phyloP scores from a whole-genome alignment of 345 rosid genomes.

The Gossypium raimondii region DNA sequence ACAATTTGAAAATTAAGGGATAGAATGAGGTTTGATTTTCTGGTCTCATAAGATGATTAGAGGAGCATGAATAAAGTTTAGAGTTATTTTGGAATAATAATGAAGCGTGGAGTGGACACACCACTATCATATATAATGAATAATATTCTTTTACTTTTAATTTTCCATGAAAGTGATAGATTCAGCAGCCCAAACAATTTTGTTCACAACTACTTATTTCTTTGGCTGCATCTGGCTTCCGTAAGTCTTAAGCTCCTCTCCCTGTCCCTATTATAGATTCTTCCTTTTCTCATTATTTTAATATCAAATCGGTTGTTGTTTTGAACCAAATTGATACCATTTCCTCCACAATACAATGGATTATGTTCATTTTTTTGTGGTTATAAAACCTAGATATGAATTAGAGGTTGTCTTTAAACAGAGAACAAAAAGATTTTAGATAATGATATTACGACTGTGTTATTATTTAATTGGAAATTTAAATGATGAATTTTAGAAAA shows the following conservation, averaged over 20 bases:
- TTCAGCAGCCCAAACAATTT: neutral
- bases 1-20: too few species aligned
- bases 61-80: neutral
- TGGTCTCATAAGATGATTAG: too few species aligned
- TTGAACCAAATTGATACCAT: neutral
- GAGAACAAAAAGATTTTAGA: too few species aligned
- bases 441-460: too few species aligned
- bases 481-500: too few species aligned
- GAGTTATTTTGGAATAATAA: neutral
- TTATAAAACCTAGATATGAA: too few species aligned
- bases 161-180: neutral
- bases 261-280: neutral
- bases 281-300: neutral
- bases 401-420: too few species aligned
- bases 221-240: neutral
- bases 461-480: too few species aligned
- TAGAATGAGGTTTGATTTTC: too few species aligned
- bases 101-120: neutral
- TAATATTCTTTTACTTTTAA: neutral
- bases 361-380: too few species aligned
- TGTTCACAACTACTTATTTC: neutral
- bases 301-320: neutral
- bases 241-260: neutral
- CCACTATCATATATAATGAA: neutral
- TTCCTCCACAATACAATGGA: neutral